Conservation (phyloP, 345 rosid species). For the Corchorus capsularis region DNA sequence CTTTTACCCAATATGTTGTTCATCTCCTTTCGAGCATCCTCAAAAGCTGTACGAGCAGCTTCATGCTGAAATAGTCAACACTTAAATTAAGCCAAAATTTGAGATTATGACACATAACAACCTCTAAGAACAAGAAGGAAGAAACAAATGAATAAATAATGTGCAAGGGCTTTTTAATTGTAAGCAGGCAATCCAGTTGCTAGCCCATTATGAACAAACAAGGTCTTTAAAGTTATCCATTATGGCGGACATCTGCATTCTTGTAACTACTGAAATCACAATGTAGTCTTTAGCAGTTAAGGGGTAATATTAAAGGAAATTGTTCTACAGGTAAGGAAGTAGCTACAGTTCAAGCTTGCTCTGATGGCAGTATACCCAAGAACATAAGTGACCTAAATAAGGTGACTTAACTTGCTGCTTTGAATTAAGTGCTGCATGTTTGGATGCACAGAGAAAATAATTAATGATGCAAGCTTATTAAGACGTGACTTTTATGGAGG, state of each 20-base stretch:
- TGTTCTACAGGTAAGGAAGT: neutral
- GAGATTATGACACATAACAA: constrained; percentile 1
- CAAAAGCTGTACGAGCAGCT: constrained; percentile 72
- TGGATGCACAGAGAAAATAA: neutral
- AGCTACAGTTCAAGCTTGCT: neutral
- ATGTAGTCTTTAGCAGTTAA: neutral
- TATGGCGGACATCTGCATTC: neutral
- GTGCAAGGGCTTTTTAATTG: neutral
- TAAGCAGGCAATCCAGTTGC: neutral
- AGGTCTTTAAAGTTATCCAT: constrained; percentile 3
- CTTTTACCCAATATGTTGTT: constrained; percentile 53
- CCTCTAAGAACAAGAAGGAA: neutral
- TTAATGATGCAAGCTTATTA: neutral
- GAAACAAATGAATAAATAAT: neutral
- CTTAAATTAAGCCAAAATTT: constrained; percentile 27
- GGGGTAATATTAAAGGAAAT: constrained; percentile 2
- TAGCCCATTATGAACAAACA: neutral
- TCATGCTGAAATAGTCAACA: constrained; percentile 65
- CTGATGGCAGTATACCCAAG: neutral
- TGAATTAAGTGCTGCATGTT: neutral
- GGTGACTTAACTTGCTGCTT: neutral
- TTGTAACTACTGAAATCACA: neutral
- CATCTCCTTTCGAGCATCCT: constrained; percentile 80
- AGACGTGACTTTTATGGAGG: neutral
- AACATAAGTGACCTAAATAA: neutral